Evolutionary conservation across 192 early-diverging fungal species (phyloP).

Genomic region (Paraglomus brasilianum): DNA sequence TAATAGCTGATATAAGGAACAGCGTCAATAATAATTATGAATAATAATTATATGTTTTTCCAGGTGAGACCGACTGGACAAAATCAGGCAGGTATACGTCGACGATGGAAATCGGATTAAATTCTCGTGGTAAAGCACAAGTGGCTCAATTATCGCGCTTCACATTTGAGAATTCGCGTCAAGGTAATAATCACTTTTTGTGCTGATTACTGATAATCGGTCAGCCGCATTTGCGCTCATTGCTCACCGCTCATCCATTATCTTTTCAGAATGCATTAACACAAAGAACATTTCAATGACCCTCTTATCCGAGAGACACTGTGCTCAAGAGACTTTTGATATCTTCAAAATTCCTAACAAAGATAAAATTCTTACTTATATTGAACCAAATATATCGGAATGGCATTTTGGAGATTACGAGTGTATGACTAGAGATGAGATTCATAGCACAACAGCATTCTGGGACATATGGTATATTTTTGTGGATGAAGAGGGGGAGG

Average conservation of each 20-base stretch:
- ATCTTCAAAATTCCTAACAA: conserved; percentile 18
- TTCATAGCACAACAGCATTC: conserved; percentile 31
- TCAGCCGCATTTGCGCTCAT: neutral
- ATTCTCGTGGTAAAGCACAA: conserved; percentile 38
- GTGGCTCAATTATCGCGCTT: conserved; percentile 41
- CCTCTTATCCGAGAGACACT: conserved; percentile 37
- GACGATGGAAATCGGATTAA: conserved; percentile 40
- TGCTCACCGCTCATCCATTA: neutral
- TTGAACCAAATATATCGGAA: conserved; percentile 35
- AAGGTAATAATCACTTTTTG: conserved; percentile 22
- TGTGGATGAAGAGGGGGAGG: no score
- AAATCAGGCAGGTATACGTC: conserved; percentile 46
- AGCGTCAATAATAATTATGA: neutral
- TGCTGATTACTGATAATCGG: neutral
- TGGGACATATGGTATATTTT: conserved; percentile 17
- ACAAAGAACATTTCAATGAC: conserved; percentile 40
- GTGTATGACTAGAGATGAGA: conserved; percentile 45
- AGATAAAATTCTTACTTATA: conserved; percentile 33
- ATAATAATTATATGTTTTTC: neutral
- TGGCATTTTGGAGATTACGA: conserved; percentile 52
- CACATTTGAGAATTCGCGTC: conserved; percentile 46
- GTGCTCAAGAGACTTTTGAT: conserved; percentile 44
- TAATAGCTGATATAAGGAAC: conserved; percentile 15
- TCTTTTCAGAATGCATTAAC: conserved; percentile 35
- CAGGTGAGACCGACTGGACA: conserved; percentile 47